Percentiles rank a stretch among this genome's conserved stretches.
phyloP scores from a whole-genome alignment of 768 basidiomycete genomes.

The Leccinum broughii region DNA sequence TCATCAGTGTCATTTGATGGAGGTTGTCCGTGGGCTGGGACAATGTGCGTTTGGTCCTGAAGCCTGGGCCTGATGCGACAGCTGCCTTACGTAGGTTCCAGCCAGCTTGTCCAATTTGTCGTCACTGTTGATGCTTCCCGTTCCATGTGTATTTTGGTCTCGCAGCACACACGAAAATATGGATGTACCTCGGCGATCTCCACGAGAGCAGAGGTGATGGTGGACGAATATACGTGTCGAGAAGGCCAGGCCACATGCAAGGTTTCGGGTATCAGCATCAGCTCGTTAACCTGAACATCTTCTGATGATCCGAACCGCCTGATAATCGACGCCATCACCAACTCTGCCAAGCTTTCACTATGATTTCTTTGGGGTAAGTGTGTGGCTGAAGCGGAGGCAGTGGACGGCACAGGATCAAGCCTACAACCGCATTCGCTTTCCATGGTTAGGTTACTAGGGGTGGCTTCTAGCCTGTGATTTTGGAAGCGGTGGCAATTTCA shows the following conservation, averaged over 20 bases:
- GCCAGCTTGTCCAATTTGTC: neutral
- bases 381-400: neutral
- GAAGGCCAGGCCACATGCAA: too few relatives aligned
- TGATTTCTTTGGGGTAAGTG: neutral
- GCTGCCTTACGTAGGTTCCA: neutral
- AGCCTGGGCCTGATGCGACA: too few relatives aligned
- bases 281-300: neutral
- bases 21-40: neutral
- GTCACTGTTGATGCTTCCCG: neutral
- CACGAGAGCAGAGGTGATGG: neutral
- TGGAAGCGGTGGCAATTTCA: neutral
- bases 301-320: neutral
- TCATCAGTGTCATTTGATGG: neutral
- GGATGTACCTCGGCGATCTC: neutral
- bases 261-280: neutral
- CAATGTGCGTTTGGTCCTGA: neutral
- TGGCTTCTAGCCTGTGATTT: neutral
- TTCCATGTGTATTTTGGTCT: neutral
- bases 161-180: neutral
- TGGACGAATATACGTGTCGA: neutral
- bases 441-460: neutral
- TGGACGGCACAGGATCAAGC: neutral
- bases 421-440: neutral
- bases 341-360: neutral
- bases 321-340: conserved; percentile 1